These are phyloP conservation scores for Fusarium temperatum DNA, from an alignment of 2,329 filamentous ascomycete species.

Conservation along the genomic window DNA sequence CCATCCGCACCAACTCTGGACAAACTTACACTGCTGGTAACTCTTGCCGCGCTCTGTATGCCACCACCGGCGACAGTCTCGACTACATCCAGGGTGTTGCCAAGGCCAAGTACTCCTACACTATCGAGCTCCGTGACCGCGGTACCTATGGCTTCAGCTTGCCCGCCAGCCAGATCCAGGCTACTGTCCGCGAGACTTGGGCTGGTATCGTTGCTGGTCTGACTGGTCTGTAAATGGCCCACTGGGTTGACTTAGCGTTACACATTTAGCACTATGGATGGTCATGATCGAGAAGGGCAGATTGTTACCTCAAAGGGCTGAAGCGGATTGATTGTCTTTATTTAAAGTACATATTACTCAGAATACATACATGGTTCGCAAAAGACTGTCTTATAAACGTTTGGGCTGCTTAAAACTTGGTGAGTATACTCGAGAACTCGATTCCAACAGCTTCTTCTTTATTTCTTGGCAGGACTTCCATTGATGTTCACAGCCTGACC, in stretches of 20 bases:
- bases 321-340: background rate
- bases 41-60: constrained; percentile 69
- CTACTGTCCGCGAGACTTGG: constrained; percentile 26
- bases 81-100: constrained; percentile 57
- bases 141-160: constrained; percentile 54
- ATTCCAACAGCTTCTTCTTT: rapidly evolving
- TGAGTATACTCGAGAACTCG: too few species aligned
- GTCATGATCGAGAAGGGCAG: background rate
- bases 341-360: background rate
- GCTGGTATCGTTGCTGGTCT: constrained; percentile 24
- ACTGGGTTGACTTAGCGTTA: rapidly evolving
- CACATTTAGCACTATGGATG: background rate
- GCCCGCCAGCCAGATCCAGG: constrained; percentile 52
- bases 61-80: constrained; percentile 57
- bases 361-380: background rate
- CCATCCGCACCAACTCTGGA: constrained; percentile 12
- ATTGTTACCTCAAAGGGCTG: background rate
- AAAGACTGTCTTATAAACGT: too few species aligned
- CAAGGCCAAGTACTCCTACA: constrained; percentile 53
- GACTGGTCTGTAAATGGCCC: background rate
- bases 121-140: constrained; percentile 51
- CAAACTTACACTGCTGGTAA: constrained; percentile 51
- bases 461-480: background rate
- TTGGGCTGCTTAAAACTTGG: too few species aligned
- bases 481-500: background rate